Conservation (phyloP, 805 yeast species). For the Ogataea degrootiae region DNA sequence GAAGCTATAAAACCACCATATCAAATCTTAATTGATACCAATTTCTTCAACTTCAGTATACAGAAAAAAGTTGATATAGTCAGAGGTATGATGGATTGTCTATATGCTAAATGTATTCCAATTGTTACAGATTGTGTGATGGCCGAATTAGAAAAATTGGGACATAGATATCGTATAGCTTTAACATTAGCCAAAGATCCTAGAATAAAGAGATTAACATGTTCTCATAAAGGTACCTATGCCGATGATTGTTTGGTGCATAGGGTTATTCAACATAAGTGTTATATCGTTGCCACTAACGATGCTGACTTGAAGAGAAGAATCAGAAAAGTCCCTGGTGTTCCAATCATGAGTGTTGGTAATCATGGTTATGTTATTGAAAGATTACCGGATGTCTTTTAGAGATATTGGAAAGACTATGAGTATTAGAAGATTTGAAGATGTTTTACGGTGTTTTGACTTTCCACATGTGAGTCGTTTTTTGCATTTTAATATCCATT, state of each 20-base stretch:
- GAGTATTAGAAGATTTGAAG: too few relatives aligned
- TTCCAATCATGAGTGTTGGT: slow-evolving; percentile 96
- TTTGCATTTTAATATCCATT: too few relatives aligned
- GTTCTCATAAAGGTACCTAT: slow-evolving; percentile 93
- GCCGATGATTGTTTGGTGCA: slow-evolving; percentile 97
- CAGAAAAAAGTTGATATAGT: slow-evolving; percentile 93
- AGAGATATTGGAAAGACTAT: slow-evolving; percentile 2
- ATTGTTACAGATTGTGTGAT: slow-evolving; percentile 95
- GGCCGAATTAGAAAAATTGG: slow-evolving; percentile 96
- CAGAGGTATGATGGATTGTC: slow-evolving; percentile 95
- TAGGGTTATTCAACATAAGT: slow-evolving; percentile 92
- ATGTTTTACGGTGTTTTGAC: too few relatives aligned
- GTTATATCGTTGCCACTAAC: slow-evolving; percentile 95
- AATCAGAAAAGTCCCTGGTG: slow-evolving; percentile 93
- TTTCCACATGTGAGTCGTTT: not conserved
- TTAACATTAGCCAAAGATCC: slow-evolving; percentile 91
- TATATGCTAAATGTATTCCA: slow-evolving; percentile 93
- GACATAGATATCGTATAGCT: slow-evolving; percentile 93
- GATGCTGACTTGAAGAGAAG: slow-evolving; percentile 96
- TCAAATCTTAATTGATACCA: slow-evolving; percentile 92
- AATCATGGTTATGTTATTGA: slow-evolving; percentile 89
- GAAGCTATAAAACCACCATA: slow-evolving; percentile 97
- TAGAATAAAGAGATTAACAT: slow-evolving; percentile 76
- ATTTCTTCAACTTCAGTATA: slow-evolving; percentile 92
- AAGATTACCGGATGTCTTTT: slow-evolving; percentile 91